Evolutionary conservation across 1,139 yeast genomes (phyloP).

Genomic region (Fermentozyma sake): DNA sequence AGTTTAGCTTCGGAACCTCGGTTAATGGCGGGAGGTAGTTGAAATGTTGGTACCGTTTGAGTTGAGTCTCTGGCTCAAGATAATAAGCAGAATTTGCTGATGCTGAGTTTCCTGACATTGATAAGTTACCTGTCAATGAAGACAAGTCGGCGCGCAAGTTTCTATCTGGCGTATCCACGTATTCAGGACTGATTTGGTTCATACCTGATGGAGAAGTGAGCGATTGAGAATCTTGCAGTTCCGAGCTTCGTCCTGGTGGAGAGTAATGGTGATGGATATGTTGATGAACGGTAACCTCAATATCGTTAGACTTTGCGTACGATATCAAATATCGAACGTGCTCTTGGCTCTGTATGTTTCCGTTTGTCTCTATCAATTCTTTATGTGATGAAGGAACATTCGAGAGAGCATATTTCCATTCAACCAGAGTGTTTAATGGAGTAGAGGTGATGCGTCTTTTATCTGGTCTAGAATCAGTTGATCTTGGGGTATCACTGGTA

Average conservation of each 20-base stretch:
- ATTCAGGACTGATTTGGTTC: neutral
- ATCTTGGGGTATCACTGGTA: no score
- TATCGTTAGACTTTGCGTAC: conserved; percentile 56
- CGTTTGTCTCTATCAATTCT: conserved; percentile 28
- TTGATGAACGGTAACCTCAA: conserved; percentile 74
- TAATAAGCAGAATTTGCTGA: conserved; percentile 7
- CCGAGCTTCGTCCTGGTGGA: no score
- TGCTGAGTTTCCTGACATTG: conserved; percentile 4
- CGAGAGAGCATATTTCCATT: neutral
- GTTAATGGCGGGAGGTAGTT: conserved; percentile 68
- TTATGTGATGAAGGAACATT: conserved; percentile 20
- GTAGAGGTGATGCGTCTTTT: no score
- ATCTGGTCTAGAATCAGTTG: no score
- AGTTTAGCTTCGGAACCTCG: conserved; percentile 64
- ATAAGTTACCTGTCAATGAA: neutral
- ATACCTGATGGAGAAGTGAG: conserved; percentile 4
- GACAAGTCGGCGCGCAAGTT: no score
- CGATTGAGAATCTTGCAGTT: conserved; percentile 8
- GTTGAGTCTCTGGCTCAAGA: conserved; percentile 54
- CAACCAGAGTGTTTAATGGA: no score
- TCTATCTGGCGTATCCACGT: no score
- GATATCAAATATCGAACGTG: conserved; percentile 54
- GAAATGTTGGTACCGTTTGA: conserved; percentile 63
- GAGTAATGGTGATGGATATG: conserved; percentile 73
- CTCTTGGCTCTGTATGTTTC: conserved; percentile 48